phyloP scores from a whole-genome alignment of 495 filamentous ascomycete genomes.

The Talaromyces wortmannii region DNA sequence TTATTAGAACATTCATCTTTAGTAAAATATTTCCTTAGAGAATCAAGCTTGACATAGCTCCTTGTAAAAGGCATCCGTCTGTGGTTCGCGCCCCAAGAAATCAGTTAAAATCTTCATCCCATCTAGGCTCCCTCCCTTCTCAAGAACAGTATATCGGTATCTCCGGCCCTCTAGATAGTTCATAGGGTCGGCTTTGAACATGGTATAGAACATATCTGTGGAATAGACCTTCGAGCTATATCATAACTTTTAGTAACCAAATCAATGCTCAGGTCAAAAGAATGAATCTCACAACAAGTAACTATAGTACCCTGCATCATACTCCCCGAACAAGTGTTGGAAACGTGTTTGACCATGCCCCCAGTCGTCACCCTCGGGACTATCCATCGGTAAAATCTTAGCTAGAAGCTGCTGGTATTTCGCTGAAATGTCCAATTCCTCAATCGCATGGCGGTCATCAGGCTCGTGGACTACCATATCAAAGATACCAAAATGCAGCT shows the following conservation, averaged over 20 bases:
- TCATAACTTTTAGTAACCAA: no score
- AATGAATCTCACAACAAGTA: constrained; percentile 52
- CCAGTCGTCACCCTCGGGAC: constrained; percentile 55
- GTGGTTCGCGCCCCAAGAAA: constrained; percentile 43
- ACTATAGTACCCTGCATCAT: constrained; percentile 69
- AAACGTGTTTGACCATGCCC: constrained; percentile 63
- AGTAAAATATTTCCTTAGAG: no score
- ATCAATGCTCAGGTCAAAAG: not conserved
- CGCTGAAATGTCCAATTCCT: constrained; percentile 52
- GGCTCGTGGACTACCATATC: constrained; percentile 77
- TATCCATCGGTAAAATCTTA: constrained; percentile 57
- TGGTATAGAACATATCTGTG: constrained; percentile 48
- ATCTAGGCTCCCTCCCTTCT: constrained; percentile 48
- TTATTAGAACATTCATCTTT: no score
- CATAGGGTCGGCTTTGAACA: constrained; percentile 46
- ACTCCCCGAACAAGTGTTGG: constrained; percentile 63
- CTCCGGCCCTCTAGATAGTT: constrained; percentile 35
- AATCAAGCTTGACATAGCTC: constrained; percentile 12
- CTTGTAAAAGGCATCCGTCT: constrained; percentile 43
- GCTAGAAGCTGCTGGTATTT: constrained; percentile 67
- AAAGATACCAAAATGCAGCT: constrained; percentile 65
- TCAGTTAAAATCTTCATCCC: constrained; percentile 46
- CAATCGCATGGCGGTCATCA: constrained; percentile 54
- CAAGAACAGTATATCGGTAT: constrained; percentile 44
- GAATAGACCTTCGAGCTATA: constrained; percentile 45